Base-by-base conservation (phyloP, 805 yeast genomes). In the Saccharomycopsis javanensis region DNA sequence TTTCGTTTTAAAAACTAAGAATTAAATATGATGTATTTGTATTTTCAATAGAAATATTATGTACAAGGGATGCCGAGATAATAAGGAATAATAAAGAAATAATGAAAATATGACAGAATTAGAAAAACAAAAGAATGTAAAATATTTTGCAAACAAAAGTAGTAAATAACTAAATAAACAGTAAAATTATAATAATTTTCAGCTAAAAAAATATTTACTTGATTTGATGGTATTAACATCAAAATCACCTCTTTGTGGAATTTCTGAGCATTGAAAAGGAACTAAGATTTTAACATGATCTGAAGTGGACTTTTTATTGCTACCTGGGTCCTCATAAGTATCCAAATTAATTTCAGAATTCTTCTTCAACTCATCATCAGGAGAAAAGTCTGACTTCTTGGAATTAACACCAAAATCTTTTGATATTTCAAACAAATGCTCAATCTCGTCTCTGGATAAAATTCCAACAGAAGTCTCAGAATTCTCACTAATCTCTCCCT, bases 221-320 rank as follows among this genome's bases (percentile, higher is more conserved):
- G 83, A 79, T 66, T 78, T 77, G 48, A 91, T 85, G 58, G 78
- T 79, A 42, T 73, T 71, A 37, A 92, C 95, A 66, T 92, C 95
- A 64, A 92, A 88, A 16, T 82, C 83, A 54, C 97, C 99, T 68
- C 80, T 84, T 53, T 77, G 72, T 13, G 97, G 97, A 46, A 88
- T 79, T 0, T 74, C 76, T 0, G 96, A 95, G 61, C 89, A 73
- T 50, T 69, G 71, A 64, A 89, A 74, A 5, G 96, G 96, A 7
- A 81, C 83, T 57, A 48, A 28, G 10, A 53, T 31, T 5, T 53
- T 38, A 28, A 52, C 25, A 34, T 35, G 16, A n/a, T 52, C 45
- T 2, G 31, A 34, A n/a, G 55, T 5, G 16, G 55, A 35, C 20
- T 48, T 30, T 54, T 55, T 27, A 64, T 11, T 30, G 20, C 18